These are phyloP conservation scores for Lupinus albus DNA, from an alignment of 306 rosid species.

Conservation along the genomic window DNA sequence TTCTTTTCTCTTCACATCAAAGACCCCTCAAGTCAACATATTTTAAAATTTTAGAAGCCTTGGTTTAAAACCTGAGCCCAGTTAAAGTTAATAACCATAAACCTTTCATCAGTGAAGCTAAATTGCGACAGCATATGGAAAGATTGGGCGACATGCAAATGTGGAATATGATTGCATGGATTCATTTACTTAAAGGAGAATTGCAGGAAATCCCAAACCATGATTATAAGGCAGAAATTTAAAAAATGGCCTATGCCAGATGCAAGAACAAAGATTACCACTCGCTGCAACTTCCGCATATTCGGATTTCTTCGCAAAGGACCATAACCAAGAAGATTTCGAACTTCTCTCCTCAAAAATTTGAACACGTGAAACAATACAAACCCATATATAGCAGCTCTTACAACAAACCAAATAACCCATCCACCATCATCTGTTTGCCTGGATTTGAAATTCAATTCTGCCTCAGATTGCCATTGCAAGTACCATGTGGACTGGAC, in stretches of 20 bases:
- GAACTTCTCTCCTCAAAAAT: conserved; percentile 58
- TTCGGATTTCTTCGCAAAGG: conserved; percentile 79
- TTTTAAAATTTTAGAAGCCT: conserved; percentile 14
- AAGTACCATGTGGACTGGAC: conserved; percentile 80
- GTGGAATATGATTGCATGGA: conserved; percentile 10
- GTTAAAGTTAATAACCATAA: conserved; percentile 12
- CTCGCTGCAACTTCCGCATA: conserved; percentile 61
- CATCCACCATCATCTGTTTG: conserved; percentile 52
- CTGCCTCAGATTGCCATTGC: conserved; percentile 91
- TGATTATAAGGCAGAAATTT: conserved; percentile 22
- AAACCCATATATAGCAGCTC: conserved; percentile 62
- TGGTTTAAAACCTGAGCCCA: not conserved
- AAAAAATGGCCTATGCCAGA: conserved; percentile 5
- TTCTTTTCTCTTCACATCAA: too few species aligned
- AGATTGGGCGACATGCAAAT: conserved; percentile 6
- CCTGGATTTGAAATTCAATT: conserved; percentile 56
- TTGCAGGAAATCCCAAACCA: conserved; percentile 18
- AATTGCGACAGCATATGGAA: conserved; percentile 27
- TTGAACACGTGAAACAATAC: conserved; percentile 59
- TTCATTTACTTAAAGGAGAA: too few species aligned
- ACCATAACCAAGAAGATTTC: conserved; percentile 70
- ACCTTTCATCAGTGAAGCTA: conserved; percentile 21
- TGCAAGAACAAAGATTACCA: conserved; percentile 62
- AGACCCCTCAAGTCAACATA: not conserved
- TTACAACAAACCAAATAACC: conserved; percentile 62